These are phyloP conservation scores for Leccinum pellstonianum DNA, from an alignment of 768 basidiomycete genomes.

Conservation along the genomic window DNA sequence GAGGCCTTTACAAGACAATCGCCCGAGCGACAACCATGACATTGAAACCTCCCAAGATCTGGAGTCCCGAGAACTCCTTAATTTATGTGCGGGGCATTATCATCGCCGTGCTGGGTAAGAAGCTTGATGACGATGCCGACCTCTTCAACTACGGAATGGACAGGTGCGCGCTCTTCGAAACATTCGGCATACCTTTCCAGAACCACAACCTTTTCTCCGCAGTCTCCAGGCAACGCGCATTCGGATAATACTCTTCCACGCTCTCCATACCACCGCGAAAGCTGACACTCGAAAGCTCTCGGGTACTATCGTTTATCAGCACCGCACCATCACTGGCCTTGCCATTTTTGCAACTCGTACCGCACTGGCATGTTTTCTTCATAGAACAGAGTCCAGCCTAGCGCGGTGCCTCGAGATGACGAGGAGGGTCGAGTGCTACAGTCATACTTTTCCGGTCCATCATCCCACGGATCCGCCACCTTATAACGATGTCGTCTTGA, in stretches of 20 bases:
- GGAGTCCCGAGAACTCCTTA: conserved; percentile 16
- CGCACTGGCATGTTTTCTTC: conserved; percentile 11
- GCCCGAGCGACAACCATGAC: conserved; percentile 1
- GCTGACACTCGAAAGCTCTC: conserved; percentile 23
- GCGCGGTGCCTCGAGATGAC: conserved; percentile 19
- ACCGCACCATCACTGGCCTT: conserved; percentile 34
- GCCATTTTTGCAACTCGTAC: conserved; percentile 18
- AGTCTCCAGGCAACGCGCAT: conserved; percentile 44
- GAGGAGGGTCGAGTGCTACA: conserved; percentile 2
- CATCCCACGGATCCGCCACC: not conserved
- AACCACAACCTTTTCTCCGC: not conserved
- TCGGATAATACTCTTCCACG: conserved; percentile 38
- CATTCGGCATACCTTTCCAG: not conserved
- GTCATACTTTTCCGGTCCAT: conserved; percentile 10
- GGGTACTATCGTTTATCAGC: conserved; percentile 35
- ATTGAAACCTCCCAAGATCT: conserved; percentile 17
- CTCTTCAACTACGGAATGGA: conserved; percentile 14
- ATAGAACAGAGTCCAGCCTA: conserved; percentile 13
- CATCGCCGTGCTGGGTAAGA: conserved; percentile 10
- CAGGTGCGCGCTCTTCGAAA: conserved; percentile 3
- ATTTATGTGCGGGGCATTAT: conserved; percentile 16
- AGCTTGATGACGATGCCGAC: conserved; percentile 10
- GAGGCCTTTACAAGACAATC: conserved; percentile 10
- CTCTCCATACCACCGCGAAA: conserved; percentile 28
- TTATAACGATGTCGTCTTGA: conserved; percentile 21